Percentiles rank a stretch among this genome's conserved stretches.
Conservation (phyloP, 108 stramenopile genomes). For the Cylindrotheca fusiformis region DNA sequence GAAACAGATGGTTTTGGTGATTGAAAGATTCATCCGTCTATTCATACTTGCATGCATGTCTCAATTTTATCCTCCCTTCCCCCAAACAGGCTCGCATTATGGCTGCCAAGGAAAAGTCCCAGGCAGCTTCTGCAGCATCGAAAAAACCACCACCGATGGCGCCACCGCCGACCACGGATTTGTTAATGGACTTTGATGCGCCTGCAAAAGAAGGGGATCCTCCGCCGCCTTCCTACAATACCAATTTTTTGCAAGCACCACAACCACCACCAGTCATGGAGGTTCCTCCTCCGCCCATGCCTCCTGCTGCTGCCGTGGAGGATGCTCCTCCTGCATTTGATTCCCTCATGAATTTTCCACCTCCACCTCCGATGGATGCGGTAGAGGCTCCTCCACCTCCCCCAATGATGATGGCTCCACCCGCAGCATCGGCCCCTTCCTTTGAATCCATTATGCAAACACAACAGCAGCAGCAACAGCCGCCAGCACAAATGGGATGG, state of each 20-base stretch:
- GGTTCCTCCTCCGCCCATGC: constrained; percentile 22
- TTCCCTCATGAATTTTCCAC: constrained; percentile 10
- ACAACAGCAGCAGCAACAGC: constrained; percentile 5
- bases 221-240: constrained; percentile 54
- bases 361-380: constrained; percentile 17
- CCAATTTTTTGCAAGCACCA: constrained; percentile 34
- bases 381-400: constrained; percentile 21
- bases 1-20: background rate
- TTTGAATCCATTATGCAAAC: constrained; percentile 41
- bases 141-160: constrained; percentile 9
- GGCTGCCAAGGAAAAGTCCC: constrained; percentile 80
- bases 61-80: too few relatives aligned
- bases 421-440: constrained; percentile 41
- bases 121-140: constrained; percentile 25
- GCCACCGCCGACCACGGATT: constrained; percentile 6
- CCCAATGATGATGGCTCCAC: constrained; percentile 12
- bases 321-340: constrained; percentile 35
- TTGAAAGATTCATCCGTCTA: too few relatives aligned
- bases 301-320: constrained; percentile 65
- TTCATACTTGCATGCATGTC: too few relatives aligned
- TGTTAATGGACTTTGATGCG: constrained; percentile 40
- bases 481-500: background rate
- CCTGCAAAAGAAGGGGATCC: constrained; percentile 22
- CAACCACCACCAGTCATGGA: constrained; percentile 2
- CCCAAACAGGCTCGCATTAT: constrained; percentile 84